A percentile compares a stretch with the other conserved stretches of the same genome.
These are phyloP conservation scores for Aspergillus floridensis DNA, from an alignment of 2,329 filamentous ascomycete genomes.

Conservation along the genomic window DNA sequence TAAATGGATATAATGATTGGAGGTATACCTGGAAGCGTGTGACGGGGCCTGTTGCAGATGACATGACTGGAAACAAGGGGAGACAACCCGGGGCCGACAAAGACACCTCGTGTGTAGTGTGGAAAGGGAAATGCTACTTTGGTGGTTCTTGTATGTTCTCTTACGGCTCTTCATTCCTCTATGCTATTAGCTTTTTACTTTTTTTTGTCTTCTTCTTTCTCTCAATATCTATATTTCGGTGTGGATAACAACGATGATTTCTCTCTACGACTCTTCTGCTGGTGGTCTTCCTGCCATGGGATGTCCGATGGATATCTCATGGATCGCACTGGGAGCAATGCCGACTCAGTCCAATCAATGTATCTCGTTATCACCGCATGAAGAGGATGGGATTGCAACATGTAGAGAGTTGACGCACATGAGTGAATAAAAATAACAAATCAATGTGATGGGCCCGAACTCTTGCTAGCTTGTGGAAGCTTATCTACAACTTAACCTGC, in stretches of 20 bases:
- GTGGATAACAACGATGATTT: slow-evolving; percentile 28
- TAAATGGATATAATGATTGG: slow-evolving; percentile 39
- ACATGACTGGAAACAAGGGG: slow-evolving; percentile 19
- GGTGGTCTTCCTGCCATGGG: too few relatives aligned
- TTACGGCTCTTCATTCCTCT: slow-evolving; percentile 40
- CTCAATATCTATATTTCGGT: slow-evolving; percentile 23
- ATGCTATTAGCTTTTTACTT: slow-evolving; percentile 43
- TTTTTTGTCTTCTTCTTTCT: slow-evolving; percentile 28
- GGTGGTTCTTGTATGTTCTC: slow-evolving; percentile 36
- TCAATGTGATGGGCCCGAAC: too few relatives aligned
- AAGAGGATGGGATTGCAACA: too few relatives aligned
- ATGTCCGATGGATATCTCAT: neutral
- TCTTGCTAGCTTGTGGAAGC: too few relatives aligned
- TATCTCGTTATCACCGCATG: too few relatives aligned
- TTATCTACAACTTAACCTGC: too few relatives aligned
- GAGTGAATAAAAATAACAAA: too few relatives aligned
- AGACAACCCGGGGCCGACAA: slow-evolving; percentile 34
- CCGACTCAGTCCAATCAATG: too few relatives aligned
- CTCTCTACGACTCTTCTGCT: neutral
- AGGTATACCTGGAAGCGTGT: slow-evolving; percentile 34
- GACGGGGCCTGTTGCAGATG: slow-evolving; percentile 37
- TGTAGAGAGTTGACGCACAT: too few relatives aligned
- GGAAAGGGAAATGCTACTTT: slow-evolving; percentile 31
- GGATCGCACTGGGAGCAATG: neutral
- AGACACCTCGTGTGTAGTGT: slow-evolving; percentile 26